Evolutionary conservation across 2,329 filamentous ascomycete genomes (phyloP).

Genomic region (Tothia fuscella): DNA sequence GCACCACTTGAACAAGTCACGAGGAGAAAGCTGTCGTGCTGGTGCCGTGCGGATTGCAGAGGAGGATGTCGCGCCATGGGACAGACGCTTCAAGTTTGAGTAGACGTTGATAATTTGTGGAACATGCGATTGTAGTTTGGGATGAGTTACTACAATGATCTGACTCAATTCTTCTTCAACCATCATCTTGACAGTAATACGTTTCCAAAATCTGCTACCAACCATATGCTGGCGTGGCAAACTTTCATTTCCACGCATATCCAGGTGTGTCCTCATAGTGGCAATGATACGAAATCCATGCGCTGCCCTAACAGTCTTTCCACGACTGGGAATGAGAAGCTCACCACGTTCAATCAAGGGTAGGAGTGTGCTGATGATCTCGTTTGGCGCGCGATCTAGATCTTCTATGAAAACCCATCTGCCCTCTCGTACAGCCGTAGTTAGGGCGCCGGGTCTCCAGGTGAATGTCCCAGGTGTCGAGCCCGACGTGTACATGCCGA

Average conservation of each 20-base stretch:
- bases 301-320: constrained; percentile 71
- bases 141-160: constrained; percentile 60
- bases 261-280: constrained; percentile 59
- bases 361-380: constrained; percentile 85
- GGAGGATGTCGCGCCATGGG: constrained; percentile 31
- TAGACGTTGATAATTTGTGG: constrained; percentile 46
- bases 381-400: constrained; percentile 83
- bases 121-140: constrained; percentile 50
- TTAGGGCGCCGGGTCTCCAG: constrained; percentile 87
- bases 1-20: constrained; percentile 89
- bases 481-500: constrained; percentile 88
- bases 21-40: constrained; percentile 52
- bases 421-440: constrained; percentile 85
- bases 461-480: constrained; percentile 77
- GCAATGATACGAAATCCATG: constrained; percentile 84
- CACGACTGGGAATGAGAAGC: constrained; percentile 76
- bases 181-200: constrained; percentile 57
- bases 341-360: constrained; percentile 90
- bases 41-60: constrained; percentile 42
- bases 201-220: constrained; percentile 76
- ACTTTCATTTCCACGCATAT: constrained; percentile 56
- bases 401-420: constrained; percentile 97
- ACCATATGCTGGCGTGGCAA: constrained; percentile 58
- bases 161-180: constrained; percentile 57
- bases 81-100: constrained; percentile 28